A percentile compares a stretch with the other conserved stretches of the same genome.
phyloP scores from a whole-genome alignment of 257 asterid species.

The Marsdenia floribunda region DNA sequence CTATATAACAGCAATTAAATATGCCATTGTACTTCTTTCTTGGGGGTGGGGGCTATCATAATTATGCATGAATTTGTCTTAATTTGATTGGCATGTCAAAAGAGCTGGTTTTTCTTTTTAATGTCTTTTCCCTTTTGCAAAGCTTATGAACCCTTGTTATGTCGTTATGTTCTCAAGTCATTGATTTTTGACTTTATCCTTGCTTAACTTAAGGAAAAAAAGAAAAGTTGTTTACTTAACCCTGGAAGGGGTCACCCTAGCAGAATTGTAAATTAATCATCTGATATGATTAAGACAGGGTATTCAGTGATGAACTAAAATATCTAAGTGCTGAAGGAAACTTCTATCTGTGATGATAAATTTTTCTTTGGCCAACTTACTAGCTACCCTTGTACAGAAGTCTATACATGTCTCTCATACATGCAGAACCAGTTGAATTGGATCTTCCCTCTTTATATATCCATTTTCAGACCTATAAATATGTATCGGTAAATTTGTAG shows the following conservation, averaged over 20 bases:
- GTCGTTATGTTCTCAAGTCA: neutral
- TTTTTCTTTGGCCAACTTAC: neutral
- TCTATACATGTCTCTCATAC: neutral
- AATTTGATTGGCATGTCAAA: neutral
- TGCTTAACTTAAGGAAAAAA: too few species aligned
- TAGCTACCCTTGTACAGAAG: neutral
- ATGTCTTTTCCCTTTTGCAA: neutral
- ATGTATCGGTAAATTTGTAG: too few species aligned
- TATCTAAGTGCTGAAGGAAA: neutral
- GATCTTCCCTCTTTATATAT: neutral
- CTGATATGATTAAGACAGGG: neutral
- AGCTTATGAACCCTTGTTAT: neutral
- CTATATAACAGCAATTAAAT: neutral
- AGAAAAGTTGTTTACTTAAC: too few species aligned
- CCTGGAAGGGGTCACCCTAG: neutral
- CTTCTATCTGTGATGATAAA: neutral
- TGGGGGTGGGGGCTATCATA: neutral
- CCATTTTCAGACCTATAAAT: too few species aligned
- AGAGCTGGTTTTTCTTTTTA: neutral
- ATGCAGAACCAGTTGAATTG: neutral
- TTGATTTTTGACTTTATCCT: neutral
- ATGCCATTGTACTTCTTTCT: neutral
- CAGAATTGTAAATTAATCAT: neutral
- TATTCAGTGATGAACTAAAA: neutral
- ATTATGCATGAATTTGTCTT: neutral